phyloP scores from a whole-genome alignment of 225 moss, liverwort and hornwort species.

The Climacium dendroides region DNA sequence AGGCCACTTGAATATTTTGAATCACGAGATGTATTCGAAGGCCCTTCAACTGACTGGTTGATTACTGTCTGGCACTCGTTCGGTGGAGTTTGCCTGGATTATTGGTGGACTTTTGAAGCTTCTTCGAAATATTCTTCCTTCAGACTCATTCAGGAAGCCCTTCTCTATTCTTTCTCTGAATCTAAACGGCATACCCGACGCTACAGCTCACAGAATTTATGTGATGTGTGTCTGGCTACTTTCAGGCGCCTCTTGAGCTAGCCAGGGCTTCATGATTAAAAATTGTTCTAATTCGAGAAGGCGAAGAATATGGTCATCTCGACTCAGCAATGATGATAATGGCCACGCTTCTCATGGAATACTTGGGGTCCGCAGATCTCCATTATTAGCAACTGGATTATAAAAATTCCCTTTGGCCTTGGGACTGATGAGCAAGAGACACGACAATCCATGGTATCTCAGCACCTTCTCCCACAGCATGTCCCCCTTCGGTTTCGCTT shows the following conservation, averaged over 20 bases:
- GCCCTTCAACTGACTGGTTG: neutral
- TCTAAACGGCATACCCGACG: neutral
- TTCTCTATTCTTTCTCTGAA: neutral
- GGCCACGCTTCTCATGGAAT: neutral
- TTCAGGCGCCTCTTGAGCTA: neutral
- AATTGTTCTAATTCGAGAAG: neutral
- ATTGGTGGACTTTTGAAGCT: neutral
- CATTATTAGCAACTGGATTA: neutral
- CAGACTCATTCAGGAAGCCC: neutral
- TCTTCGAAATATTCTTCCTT: neutral
- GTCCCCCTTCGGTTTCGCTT: slow-evolving; percentile 1
- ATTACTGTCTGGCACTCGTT: neutral
- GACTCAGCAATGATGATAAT: neutral
- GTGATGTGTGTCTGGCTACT: neutral
- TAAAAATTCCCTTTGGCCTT: neutral
- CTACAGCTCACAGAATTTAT: neutral
- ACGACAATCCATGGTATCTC: slow-evolving; percentile 4
- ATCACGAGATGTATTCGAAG: neutral
- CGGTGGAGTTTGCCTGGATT: neutral
- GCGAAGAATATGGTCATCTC: neutral
- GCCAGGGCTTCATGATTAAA: neutral
- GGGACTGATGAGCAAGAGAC: neutral
- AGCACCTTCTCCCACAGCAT: neutral
- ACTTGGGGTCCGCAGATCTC: neutral
- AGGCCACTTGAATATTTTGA: neutral